Evolutionary conservation across 2,329 filamentous ascomycete species (phyloP), one percentile per base, ranked within the genome.

Genomic region (Penicillium digitatum): DNA sequence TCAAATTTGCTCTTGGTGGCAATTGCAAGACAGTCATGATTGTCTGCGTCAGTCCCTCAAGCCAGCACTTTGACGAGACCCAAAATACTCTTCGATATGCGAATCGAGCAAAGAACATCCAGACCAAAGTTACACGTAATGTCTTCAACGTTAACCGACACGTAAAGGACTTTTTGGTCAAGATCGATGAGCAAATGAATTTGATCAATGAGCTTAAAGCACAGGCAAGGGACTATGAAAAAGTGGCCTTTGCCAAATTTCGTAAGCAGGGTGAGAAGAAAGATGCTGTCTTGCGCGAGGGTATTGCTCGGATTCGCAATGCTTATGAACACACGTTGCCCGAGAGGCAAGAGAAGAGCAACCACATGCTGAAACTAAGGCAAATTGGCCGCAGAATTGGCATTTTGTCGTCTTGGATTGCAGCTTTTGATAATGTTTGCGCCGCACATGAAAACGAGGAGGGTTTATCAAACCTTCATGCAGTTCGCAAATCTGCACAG

Each of bases 1-100:
- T 99, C 51, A 99, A 99, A 68, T 99, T 99, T 75, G 96, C 93
- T 0, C 83, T 99, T 0, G 94, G 94, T 29, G 94, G 94, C 3
- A 99, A 99, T 74, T 99, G 94, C 81, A 95, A 92, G 76, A 99
- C 94, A 0, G 94, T 99, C 71, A 99, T 99, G 94, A 97, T 99
- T 72, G 94, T 99, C 26, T 99, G 94, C 68, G 90, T 99, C 51
- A 96, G 92, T 64, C 94, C 94, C 1, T 96, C 91, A 0, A 97
- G 94, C 68, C 88, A 89, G 5, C 94, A 99, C 74, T 99, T 94
- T 66, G 94, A 99, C 72, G 94, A 99, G 76, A 96, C 93, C 0
- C 94, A 99, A 68, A 99, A 99, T 73, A 99, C 94, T 0, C 81
- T 99, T 18, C 89, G 95, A 66, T 99, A 99, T 69, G 94, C 94